Percentiles rank a stretch among this genome's conserved stretches.
phyloP scores from a whole-genome alignment of 495 filamentous ascomycete species.

The Chaetomium cochliodes region DNA sequence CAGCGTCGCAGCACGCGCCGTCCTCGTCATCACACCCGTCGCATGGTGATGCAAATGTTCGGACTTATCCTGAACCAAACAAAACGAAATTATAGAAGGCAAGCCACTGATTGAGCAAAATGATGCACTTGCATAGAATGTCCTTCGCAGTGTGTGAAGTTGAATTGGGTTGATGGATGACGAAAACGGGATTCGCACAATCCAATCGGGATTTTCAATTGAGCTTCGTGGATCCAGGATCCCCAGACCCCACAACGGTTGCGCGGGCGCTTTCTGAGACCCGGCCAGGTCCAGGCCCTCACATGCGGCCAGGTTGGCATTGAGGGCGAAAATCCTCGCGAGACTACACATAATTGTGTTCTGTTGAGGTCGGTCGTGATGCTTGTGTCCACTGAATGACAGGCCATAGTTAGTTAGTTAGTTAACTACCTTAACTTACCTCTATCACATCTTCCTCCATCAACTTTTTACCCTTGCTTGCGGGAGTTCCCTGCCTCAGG shows the following conservation, averaged over 20 bases:
- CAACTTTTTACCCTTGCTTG: no score
- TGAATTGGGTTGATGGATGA: not conserved
- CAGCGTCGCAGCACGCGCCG: not conserved
- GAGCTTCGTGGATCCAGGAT: not conserved
- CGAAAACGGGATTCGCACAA: not conserved
- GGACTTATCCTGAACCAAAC: not conserved
- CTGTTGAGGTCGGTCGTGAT: not conserved
- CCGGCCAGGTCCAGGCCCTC: constrained; percentile 1
- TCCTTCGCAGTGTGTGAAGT: not conserved
- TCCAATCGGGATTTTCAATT: not conserved
- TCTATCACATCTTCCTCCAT: no score
- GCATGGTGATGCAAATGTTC: not conserved
- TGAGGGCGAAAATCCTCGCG: no score
- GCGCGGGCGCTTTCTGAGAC: constrained; percentile 11
- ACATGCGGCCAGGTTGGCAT: not conserved
- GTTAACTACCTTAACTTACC: no score
- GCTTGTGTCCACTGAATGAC: not conserved
- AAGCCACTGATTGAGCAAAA: not conserved
- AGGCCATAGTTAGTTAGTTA: no score
- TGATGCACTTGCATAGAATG: not conserved
- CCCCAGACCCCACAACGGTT: not conserved
- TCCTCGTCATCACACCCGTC: not conserved
- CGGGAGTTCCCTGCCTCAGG: no score
- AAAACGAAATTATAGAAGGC: not conserved
- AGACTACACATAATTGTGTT: not conserved